These are phyloP conservation scores for Colletotrichum lentis DNA, from an alignment of 2,329 filamentous ascomycete genomes.

Conservation along the genomic window DNA sequence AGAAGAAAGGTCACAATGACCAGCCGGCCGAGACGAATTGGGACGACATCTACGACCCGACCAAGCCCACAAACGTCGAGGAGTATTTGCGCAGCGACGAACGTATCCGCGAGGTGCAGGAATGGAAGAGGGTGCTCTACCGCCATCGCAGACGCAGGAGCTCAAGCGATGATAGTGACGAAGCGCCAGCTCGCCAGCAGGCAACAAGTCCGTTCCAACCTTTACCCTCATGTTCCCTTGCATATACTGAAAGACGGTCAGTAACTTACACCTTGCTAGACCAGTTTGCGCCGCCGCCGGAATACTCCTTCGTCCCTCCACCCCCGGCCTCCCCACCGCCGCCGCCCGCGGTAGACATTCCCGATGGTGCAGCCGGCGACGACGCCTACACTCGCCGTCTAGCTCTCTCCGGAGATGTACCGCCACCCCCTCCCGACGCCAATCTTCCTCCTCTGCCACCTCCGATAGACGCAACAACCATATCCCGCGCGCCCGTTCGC, in stretches of 20 bases:
- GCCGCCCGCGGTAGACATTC: conserved; percentile 55
- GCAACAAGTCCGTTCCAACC: conserved; percentile 38
- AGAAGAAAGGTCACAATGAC: conserved; percentile 70
- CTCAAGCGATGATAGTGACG: conserved; percentile 51
- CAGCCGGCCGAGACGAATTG: conserved; percentile 74
- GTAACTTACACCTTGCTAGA: conserved; percentile 49
- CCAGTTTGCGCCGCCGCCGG: conserved; percentile 67
- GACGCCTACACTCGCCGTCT: conserved; percentile 73
- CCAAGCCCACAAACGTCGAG: conserved; percentile 82
- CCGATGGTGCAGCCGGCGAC: conserved; percentile 70
- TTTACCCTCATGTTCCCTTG: conserved; percentile 30
- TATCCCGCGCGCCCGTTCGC: conserved; percentile 80
- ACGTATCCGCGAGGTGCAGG: conserved; percentile 77
- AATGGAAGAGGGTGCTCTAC: conserved; percentile 87
- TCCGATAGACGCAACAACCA: conserved; percentile 62
- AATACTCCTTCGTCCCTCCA: conserved; percentile 66
- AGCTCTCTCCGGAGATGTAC: conserved; percentile 58
- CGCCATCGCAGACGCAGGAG: conserved; percentile 68
- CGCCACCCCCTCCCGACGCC: conserved; percentile 41
- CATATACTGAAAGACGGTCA: not conserved
- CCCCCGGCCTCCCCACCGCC: conserved; percentile 57
- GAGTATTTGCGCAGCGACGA: conserved; percentile 87
- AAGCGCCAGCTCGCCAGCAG: conserved; percentile 48
- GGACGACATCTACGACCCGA: conserved; percentile 90
- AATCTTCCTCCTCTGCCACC: conserved; percentile 49